These are phyloP conservation scores for Ganoderma resinaceum DNA, from an alignment of 1,284 basidiomycete genomes.

Conservation along the genomic window DNA sequence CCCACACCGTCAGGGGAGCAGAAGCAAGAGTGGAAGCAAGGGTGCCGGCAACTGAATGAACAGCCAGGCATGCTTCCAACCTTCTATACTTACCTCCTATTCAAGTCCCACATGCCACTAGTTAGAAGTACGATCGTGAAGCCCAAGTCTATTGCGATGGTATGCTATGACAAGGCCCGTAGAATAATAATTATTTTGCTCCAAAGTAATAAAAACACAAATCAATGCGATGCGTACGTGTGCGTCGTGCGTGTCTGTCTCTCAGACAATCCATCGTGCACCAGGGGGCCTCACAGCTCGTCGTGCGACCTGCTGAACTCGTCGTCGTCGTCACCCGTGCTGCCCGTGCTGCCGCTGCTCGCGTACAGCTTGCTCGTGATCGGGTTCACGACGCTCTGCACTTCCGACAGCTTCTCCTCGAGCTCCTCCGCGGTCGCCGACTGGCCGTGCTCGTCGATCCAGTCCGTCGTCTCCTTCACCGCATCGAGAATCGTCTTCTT, in stretches of 20 bases:
- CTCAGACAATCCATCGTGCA: not conserved
- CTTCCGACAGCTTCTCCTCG: slow-evolving; percentile 85
- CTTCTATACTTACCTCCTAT: not conserved
- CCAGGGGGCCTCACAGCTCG: slow-evolving; percentile 56
- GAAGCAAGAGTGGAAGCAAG: too few relatives aligned
- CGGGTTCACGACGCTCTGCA: slow-evolving; percentile 67
- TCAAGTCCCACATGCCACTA: not conserved
- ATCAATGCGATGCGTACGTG: slow-evolving; percentile 15
- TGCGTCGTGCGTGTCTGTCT: slow-evolving; percentile 6
- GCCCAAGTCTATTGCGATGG: slow-evolving; percentile 31
- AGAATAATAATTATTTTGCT: slow-evolving; percentile 32
- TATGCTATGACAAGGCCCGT: slow-evolving; percentile 33
- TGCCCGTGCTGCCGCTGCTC: slow-evolving; percentile 44
- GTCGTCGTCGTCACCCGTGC: slow-evolving; percentile 59
- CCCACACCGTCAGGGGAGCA: too few relatives aligned
- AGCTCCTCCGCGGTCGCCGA: slow-evolving; percentile 86
- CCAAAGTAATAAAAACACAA: slow-evolving; percentile 33
- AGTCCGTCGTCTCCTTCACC: slow-evolving; percentile 91
- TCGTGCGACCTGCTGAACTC: slow-evolving; percentile 64
- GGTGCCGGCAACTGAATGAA: too few relatives aligned
- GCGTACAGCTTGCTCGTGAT: slow-evolving; percentile 83
- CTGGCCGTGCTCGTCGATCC: slow-evolving; percentile 87
- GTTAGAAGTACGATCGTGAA: slow-evolving; percentile 20
- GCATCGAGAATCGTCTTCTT: slow-evolving; percentile 86
- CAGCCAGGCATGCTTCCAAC: not conserved